Evolutionary conservation across 306 rosid genomes (phyloP), one percentile per base, ranked within the genome.

Genomic region (Castanea crenata): DNA sequence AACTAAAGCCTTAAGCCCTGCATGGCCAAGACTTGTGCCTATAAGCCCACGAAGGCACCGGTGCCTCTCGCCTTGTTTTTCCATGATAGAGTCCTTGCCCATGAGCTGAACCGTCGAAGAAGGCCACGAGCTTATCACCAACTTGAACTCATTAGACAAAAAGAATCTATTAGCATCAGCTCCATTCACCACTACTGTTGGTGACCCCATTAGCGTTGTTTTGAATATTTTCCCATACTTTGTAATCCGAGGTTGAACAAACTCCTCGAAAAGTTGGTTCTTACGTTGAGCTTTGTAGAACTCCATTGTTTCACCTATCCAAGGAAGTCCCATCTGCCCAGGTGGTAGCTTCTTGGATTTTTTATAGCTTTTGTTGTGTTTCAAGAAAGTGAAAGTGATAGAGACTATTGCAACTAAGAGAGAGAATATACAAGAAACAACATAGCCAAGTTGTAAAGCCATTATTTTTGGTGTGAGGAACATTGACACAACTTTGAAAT

Each of bases 61-160:
- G 62, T 94, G 98, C n/a, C 83, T 69, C 55, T 89, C 90, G 0
- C 96, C 90, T 27, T 91, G 88, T 67, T 89, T 91, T 80, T 89
- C 90, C 97, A 94, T 92, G 73, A 92, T 92, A 1, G 91, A 92
- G 81, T 92, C 82, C 52, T 68, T 85, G 62, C 97, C 98, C 98
- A 94, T 92, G 80, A 92, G 92, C 86, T 94, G 88, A 77, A 94
- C 94, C 11, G 93, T 83, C 5, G 92, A 73, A 15, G 94, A 86
- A 70, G 98, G 98, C 98, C 97, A 92, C 19, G 97, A 90, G 78
- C 97, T 92, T 73, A 89, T 84, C 76, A 92, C 98, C 77, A 89
- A 76, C 87, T 94, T 92, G 82, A 94, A 94, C 88, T 94, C 97
- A 73, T 89, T 92, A 3, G 94, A 89, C 67, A 92, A 14, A 55